Evolutionary conservation across 441 rosid genomes (phyloP).

Genomic region (Adansonia madagascariensis): DNA sequence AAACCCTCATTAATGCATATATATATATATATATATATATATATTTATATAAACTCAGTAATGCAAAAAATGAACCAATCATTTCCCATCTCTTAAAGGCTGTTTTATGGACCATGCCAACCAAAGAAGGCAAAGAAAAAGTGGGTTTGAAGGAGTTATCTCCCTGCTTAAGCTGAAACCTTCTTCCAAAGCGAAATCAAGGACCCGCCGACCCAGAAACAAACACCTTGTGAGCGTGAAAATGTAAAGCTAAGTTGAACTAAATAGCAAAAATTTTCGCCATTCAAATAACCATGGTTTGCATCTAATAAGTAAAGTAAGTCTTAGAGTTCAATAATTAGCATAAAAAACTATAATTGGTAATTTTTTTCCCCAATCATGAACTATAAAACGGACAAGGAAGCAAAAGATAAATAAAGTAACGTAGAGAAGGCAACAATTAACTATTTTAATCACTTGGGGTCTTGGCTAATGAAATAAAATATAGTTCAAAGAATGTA

Average conservation of each 20-base stretch:
- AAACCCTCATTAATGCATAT: neutral
- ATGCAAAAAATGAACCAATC: neutral
- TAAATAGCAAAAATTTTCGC: conserved; percentile 15
- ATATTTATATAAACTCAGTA: too few species aligned
- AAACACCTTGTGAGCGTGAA: conserved; percentile 27
- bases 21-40: too few species aligned
- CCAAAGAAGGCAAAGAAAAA: neutral
- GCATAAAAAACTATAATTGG: neutral
- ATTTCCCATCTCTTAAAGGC: neutral
- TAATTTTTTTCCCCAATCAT: neutral
- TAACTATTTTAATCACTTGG: conserved; percentile 12
- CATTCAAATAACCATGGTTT: conserved; percentile 1
- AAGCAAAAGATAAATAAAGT: neutral
- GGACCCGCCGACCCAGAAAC: conserved; percentile 16
- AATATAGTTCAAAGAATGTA: conserved; percentile 5
- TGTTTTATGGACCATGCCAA: neutral
- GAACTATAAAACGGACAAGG: neutral
- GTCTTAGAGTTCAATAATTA: neutral
- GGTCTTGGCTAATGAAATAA: neutral
- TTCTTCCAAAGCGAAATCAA: neutral
- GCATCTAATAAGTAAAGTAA: neutral
- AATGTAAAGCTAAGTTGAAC: neutral
- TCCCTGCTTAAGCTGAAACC: neutral
- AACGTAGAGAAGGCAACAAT: neutral
- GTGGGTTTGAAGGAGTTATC: conserved; percentile 4